phyloP scores from a whole-genome alignment of 495 filamentous ascomycete species.

The Neurospora sp. region DNA sequence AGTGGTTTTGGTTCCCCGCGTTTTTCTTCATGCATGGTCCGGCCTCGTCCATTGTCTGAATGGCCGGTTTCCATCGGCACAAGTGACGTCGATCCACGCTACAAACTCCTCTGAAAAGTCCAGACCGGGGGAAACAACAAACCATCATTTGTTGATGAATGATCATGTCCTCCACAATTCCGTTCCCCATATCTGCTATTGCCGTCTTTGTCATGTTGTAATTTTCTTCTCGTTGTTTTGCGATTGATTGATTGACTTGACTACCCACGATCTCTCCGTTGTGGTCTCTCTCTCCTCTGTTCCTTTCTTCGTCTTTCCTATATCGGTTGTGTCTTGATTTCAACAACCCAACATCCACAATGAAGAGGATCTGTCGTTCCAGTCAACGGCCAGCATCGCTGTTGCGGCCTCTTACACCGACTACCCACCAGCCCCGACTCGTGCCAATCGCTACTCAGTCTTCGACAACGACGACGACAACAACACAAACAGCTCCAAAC shows the following conservation, averaged over 20 bases:
- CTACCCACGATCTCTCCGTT: not conserved
- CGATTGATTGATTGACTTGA: not conserved
- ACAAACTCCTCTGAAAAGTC: not conserved
- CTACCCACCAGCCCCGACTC: not conserved
- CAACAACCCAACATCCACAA: not conserved
- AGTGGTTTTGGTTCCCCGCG: not conserved
- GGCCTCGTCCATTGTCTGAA: not conserved
- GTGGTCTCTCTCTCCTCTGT: not conserved
- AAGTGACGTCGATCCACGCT: conserved; percentile 22
- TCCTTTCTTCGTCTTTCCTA: not conserved
- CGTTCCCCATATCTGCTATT: not conserved
- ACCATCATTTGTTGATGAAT: not conserved
- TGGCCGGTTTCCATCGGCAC: conserved; percentile 25
- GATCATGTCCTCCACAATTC: not conserved
- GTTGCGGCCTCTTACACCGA: not conserved
- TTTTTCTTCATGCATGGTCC: not conserved
- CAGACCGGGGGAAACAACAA: not conserved
- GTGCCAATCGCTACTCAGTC: not conserved
- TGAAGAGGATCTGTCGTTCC: conserved; percentile 15
- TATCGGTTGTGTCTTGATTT: not conserved
- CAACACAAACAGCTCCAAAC: not conserved
- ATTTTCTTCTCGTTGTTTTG: not conserved
- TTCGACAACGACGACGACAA: not conserved
- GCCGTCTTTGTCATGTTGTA: not conserved
- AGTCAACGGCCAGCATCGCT: not conserved